Evolutionary conservation across 2,329 filamentous ascomycete species (phyloP), one percentile per base, ranked within the genome.

Genomic region (Emergomyces africanus): DNA sequence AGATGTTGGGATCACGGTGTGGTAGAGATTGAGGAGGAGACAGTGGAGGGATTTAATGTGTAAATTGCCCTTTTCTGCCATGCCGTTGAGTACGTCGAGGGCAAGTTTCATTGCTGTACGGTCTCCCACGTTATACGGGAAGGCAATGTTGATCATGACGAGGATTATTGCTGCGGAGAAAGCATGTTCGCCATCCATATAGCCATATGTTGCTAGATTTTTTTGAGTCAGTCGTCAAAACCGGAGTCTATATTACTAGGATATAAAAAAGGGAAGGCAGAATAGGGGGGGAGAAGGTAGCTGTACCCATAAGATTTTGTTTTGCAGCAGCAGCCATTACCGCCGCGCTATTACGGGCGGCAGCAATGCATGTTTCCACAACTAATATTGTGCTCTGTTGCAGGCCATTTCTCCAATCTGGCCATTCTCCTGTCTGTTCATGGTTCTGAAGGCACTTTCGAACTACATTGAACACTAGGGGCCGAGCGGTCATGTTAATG

Each of bases 181-280:
- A 28, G 77, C 74, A 63, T 82, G 80, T 61, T 83, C 80, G 18
- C 78, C 77, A 60, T 83, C 80, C 71, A 82, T 79, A 65, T 81
- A 83, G 28, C 80, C 80, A 63, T 80, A 82, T 0, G 79, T 82
- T 23, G 80, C 78, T 75, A 58, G 49, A n/a, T n/a, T n/a, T n/a
- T 14, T 48, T 58, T 51, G 2, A 15, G 42, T 53, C 41, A 33
- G 51, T 42, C 12, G 20, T 48, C 44, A 18, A 48, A n/a, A 14
- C 1, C 30, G 15, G 33, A 28, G 14, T 28, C 5, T n/a, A 37
- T 25, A 15, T 39, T 5, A 20, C 6, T 33, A 3, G 5, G 33
- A n/a, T 37, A 54, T n/a, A 60, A 37, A n/a, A 15, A 35, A 20
- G 9, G 20, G 12, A 23, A 2, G 28, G 6, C 33, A 30, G 20